Evolutionary conservation across 176 grass and related monocot genomes (phyloP), one percentile per base, ranked within the genome.

Genomic region (Oryza glaberrima): DNA sequence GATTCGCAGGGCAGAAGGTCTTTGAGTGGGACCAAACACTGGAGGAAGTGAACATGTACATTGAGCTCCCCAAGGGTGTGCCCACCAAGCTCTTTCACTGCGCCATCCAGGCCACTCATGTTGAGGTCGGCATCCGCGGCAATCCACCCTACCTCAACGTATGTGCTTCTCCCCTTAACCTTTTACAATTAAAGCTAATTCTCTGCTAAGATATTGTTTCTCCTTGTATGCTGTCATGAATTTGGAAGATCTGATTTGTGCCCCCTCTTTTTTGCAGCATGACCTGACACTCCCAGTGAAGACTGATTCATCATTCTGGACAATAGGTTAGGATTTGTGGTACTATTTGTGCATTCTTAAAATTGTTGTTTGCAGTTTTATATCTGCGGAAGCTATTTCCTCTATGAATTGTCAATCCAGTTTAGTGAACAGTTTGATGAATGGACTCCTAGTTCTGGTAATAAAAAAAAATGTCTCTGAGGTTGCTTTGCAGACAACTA

Each of bases 21-120:
- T 98, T 98, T 82, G 96, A 98, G 73, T 98, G 93, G 96, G 96
- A 98, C 52, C 93, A 98, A 89, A 94, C 96, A 66, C 83, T 98
- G 30, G 96, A 98, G 70, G 96, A 98, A 86, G 87, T 92, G 69
- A 86, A 99, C 89, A 85, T 99, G 79, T 99, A 96, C 86, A 88
- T 99, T 65, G 93, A 99, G 70, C 96, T 96, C 75, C 93, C 96
- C 35, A 83, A 87, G 63, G 86, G 84, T 61, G 93, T 94, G 45
- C 90, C 96, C 14, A 86, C 83, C 58, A 99, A 99, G 52, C 88
- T 96, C 70, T 96, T 99, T 79, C 67, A 73, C 69, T 96, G 90
- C 83, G 85, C 89, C 77, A 91, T 99, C 81, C 83, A 96, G 83
- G 91, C 88, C 0, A 56, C 88, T 54, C 96, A 96, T 49, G 73